Percentiles rank a stretch among this genome's conserved stretches.
These are phyloP conservation scores for Thielaviopsis punctulata DNA, from an alignment of 2,329 filamentous ascomycete species.

Conservation along the genomic window DNA sequence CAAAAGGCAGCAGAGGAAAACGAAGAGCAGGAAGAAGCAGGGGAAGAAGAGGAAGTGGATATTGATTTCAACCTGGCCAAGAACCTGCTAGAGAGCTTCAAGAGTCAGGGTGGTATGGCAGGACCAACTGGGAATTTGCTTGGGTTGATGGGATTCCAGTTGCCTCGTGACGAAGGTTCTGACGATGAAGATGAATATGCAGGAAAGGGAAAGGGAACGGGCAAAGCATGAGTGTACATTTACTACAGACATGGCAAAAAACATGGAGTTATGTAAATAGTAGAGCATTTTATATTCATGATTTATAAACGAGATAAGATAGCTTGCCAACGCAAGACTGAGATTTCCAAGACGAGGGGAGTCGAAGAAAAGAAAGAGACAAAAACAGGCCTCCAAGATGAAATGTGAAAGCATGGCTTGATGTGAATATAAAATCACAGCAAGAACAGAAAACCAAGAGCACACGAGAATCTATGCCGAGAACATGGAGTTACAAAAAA, in stretches of 20 bases:
- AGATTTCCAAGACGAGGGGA: not conserved
- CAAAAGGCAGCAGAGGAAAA: slow-evolving; percentile 10
- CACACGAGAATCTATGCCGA: not conserved
- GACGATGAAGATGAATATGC: slow-evolving; percentile 17
- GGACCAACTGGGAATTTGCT: slow-evolving; percentile 81
- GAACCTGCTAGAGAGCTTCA: slow-evolving; percentile 85
- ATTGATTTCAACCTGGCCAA: slow-evolving; percentile 77
- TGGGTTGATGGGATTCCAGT: slow-evolving; percentile 63
- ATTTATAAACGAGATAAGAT: not conserved
- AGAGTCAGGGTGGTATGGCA: slow-evolving; percentile 68
- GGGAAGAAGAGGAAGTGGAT: slow-evolving; percentile 45
- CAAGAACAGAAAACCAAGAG: not conserved
- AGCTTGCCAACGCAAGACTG: too few species aligned
- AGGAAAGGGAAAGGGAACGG: not conserved
- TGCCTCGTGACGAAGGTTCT: slow-evolving; percentile 63
- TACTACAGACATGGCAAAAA: not conserved
- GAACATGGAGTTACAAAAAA: too few species aligned
- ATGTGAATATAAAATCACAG: not conserved
- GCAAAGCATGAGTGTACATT: not conserved
- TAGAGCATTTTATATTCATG: not conserved
- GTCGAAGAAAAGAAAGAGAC: not conserved
- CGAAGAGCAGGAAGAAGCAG: slow-evolving; percentile 30
- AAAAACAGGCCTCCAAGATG: not conserved
- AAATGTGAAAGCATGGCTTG: not conserved
- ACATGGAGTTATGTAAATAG: not conserved